Percentiles rank a stretch among this genome's conserved stretches.
Conservation (phyloP, 768 basidiomycete species). For the Leccinellum rugosiceps region DNA sequence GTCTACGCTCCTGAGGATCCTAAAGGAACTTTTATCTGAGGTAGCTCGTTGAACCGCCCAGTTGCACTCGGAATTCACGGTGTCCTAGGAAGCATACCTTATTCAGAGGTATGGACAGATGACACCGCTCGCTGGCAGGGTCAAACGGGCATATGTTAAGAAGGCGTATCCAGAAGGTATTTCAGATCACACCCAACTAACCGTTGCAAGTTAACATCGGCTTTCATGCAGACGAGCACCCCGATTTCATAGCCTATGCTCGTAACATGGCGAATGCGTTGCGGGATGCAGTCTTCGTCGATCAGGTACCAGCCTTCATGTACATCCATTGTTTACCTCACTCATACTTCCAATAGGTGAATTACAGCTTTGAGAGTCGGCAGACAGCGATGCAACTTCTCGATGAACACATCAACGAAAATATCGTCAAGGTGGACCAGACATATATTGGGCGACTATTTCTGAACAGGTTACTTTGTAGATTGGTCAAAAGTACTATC, state of each 20-base stretch:
- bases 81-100: conserved; percentile 63
- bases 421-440: conserved; percentile 75
- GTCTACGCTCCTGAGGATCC: conserved; percentile 72
- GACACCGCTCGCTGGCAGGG: conserved; percentile 49
- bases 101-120: conserved; percentile 71
- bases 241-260: conserved; percentile 72
- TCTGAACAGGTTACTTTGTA: conserved; percentile 27
- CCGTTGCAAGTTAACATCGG: background rate
- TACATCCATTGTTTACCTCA: background rate
- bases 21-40: conserved; percentile 70
- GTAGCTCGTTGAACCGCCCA: conserved; percentile 32
- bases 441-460: background rate
- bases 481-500: conserved; percentile 81
- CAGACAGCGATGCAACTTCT: conserved; percentile 69
- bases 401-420: conserved; percentile 86
- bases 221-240: conserved; percentile 58
- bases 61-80: background rate
- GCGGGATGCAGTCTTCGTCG: conserved; percentile 79
- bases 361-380: conserved; percentile 49
- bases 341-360: conserved; percentile 36
- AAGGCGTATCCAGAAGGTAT: conserved; percentile 69
- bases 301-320: conserved; percentile 51
- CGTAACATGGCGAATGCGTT: conserved; percentile 60
- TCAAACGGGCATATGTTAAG: conserved; percentile 53
- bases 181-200: background rate